phyloP scores from a whole-genome alignment of 805 yeast genomes.

The Clavispora carvajalis region DNA sequence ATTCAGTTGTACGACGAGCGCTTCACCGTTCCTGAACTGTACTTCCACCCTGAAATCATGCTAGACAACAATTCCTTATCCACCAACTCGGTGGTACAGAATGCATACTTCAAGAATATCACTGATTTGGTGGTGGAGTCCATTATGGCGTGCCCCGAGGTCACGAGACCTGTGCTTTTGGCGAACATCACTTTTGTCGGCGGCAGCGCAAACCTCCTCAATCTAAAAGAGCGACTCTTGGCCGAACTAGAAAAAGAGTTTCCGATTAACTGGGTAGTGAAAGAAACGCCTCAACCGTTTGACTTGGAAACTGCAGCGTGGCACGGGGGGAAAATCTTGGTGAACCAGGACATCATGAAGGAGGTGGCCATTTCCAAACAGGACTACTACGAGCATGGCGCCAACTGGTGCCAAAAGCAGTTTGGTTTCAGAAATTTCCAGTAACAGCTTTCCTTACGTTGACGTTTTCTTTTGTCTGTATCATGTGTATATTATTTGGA shows the following conservation, averaged over 20 bases:
- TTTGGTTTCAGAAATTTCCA: constrained; percentile 40
- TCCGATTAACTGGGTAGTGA: constrained; percentile 67
- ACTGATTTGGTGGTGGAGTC: constrained; percentile 76
- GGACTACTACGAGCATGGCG: constrained; percentile 86
- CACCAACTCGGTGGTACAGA: constrained; percentile 26
- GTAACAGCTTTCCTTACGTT: no score
- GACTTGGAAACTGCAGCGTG: constrained; percentile 27
- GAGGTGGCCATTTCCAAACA: constrained; percentile 62
- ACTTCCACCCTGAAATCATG: constrained; percentile 76
- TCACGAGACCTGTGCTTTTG: constrained; percentile 65
- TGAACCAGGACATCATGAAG: constrained; percentile 37
- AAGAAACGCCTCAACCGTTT: constrained; percentile 32
- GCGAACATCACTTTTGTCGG: constrained; percentile 80
- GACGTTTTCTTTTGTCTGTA: not conserved
- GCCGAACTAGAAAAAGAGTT: constrained; percentile 61
- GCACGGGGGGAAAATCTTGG: constrained; percentile 32
- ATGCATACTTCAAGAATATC: constrained; percentile 57
- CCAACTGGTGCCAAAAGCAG: constrained; percentile 48
- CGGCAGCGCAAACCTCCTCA: constrained; percentile 70
- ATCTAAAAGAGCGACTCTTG: constrained; percentile 56
- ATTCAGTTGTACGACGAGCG: constrained; percentile 75
- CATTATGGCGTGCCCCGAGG: constrained; percentile 65
- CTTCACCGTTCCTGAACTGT: constrained; percentile 79
- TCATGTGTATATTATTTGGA: not conserved
- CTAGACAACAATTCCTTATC: constrained; percentile 31